Conservation (phyloP, 441 rosid genomes). For the Isatis lusitanica region DNA sequence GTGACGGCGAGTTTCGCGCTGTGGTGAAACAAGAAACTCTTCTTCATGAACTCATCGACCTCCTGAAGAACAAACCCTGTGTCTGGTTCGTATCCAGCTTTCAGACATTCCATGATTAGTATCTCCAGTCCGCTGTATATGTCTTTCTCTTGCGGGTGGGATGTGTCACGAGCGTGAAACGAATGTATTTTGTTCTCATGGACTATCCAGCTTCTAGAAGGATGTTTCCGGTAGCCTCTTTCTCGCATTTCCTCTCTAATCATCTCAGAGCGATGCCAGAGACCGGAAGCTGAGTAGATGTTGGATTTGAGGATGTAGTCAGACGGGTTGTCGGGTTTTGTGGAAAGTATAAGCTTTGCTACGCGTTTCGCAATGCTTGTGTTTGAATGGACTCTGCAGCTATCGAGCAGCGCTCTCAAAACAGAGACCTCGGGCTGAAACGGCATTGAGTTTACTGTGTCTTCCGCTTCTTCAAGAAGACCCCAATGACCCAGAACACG, state of each 20-base stretch:
- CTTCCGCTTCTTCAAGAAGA: constrained; percentile 74
- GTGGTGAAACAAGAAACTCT: constrained; percentile 74
- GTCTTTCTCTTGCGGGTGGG: constrained; percentile 62
- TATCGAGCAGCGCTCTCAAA: constrained; percentile 76
- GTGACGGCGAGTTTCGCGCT: constrained; percentile 86
- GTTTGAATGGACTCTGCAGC: constrained; percentile 66
- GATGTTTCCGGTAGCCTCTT: constrained; percentile 61
- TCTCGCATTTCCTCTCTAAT: constrained; percentile 66
- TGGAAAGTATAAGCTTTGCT: constrained; percentile 55
- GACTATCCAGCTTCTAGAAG: constrained; percentile 82
- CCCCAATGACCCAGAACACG: constrained; percentile 83
- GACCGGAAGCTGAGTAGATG: constrained; percentile 82
- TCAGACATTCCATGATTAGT: constrained; percentile 66
- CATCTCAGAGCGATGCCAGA: constrained; percentile 74
- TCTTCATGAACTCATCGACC: constrained; percentile 81
- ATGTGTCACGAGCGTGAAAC: constrained; percentile 69
- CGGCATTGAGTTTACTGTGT: constrained; percentile 49
- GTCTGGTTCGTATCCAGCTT: constrained; percentile 73
- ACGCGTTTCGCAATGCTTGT: constrained; percentile 53
- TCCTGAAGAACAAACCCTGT: constrained; percentile 89
- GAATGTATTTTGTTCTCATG: constrained; percentile 55
- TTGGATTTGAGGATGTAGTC: constrained; percentile 69
- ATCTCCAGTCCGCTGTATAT: constrained; percentile 71
- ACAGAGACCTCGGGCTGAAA: constrained; percentile 55
- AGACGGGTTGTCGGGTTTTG: constrained; percentile 63